A percentile compares a stretch with the other conserved stretches of the same genome.
Evolutionary conservation across 345 rosid genomes (phyloP).

Genomic region (Aquilaria yunnanensis): DNA sequence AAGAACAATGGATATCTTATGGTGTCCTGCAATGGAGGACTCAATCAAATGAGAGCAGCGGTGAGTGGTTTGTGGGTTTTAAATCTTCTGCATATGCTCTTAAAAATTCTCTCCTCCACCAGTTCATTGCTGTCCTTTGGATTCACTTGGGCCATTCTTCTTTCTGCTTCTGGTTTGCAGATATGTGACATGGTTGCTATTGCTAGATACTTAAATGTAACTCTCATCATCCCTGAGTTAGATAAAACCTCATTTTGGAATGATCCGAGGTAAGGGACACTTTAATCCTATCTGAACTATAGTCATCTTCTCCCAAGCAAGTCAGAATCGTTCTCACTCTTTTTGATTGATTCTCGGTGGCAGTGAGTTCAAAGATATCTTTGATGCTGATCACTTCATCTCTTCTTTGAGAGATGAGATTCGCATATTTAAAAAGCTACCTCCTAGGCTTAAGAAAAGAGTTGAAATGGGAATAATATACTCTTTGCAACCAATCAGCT

Average conservation of each 20-base stretch:
- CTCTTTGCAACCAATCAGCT: slow-evolving; percentile 80
- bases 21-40: slow-evolving; percentile 99
- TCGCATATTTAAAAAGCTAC: slow-evolving; percentile 74
- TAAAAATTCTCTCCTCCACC: not conserved
- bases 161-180: slow-evolving; percentile 34
- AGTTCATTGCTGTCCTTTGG: not conserved
- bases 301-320: not conserved
- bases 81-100: slow-evolving; percentile 2
- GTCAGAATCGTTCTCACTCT: slow-evolving; percentile 5
- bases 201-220: slow-evolving; percentile 83
- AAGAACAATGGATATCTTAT: slow-evolving; percentile 86
- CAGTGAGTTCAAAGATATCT: slow-evolving; percentile 95
- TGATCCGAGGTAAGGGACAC: slow-evolving; percentile 63
- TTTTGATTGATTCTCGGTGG: slow-evolving; percentile 14
- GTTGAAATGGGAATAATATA: slow-evolving; percentile 60
- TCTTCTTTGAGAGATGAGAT: slow-evolving; percentile 87
- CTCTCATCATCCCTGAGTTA: slow-evolving; percentile 87
- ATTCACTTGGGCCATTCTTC: slow-evolving; percentile 7
- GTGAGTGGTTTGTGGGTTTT: slow-evolving; percentile 37
- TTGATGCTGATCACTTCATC: slow-evolving; percentile 88
- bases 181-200: slow-evolving; percentile 96
- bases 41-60: slow-evolving; percentile 98
- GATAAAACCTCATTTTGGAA: slow-evolving; percentile 97
- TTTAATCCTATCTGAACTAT: not conserved
- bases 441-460: slow-evolving; percentile 73